A percentile compares a stretch with the other conserved stretches of the same genome.
These are phyloP conservation scores for Populus tomentosa DNA, from an alignment of 441 rosid species.

Conservation along the genomic window DNA sequence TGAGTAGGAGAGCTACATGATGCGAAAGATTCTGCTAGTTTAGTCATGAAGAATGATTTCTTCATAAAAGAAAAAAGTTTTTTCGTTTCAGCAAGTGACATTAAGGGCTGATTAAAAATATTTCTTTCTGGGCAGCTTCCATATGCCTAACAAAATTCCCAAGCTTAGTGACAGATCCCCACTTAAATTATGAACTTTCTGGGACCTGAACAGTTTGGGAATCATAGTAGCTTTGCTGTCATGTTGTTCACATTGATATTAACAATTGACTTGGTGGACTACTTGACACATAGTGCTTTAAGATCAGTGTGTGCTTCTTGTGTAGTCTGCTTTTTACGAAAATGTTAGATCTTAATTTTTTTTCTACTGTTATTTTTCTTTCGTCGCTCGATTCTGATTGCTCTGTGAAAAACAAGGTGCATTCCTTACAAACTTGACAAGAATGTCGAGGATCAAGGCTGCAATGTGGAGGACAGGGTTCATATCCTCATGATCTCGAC, in stretches of 20 bases:
- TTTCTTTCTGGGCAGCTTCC: not conserved
- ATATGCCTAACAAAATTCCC: not conserved
- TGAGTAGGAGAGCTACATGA: not conserved
- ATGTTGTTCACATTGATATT: not conserved
- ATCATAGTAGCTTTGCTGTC: not conserved
- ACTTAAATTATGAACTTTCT: not conserved
- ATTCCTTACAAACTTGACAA: slow-evolving; percentile 47
- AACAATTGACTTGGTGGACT: not conserved
- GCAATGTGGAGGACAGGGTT: slow-evolving; percentile 27
- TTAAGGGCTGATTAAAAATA: not conserved
- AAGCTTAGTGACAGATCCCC: no score
- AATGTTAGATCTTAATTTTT: not conserved
- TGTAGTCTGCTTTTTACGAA: not conserved
- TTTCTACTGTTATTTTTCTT: not conserved
- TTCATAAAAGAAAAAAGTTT: not conserved
- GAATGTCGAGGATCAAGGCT: slow-evolving; percentile 19
- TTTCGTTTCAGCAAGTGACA: not conserved
- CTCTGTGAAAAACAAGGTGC: slow-evolving; percentile 31
- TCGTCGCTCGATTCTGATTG: not conserved
- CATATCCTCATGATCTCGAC: slow-evolving; percentile 63
- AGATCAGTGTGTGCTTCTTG: not conserved
- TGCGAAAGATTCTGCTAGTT: not conserved
- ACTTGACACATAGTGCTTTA: not conserved
- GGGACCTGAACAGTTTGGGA: not conserved
- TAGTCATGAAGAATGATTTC: not conserved